Evolutionary conservation across 2,329 filamentous ascomycete species (phyloP).

Genomic region (Fusarium sp.): DNA sequence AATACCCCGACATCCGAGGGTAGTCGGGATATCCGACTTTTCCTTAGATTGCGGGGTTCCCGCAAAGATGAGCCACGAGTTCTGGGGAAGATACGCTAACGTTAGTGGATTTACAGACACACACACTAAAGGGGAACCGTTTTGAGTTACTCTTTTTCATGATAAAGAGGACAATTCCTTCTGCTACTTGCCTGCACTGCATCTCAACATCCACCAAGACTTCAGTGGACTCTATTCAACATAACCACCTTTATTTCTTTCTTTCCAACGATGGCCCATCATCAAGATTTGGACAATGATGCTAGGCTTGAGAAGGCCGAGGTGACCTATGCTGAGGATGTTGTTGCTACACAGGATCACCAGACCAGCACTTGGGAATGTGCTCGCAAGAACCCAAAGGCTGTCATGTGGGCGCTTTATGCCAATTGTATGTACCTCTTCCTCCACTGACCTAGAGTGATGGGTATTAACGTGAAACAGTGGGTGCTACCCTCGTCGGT

Average conservation of each 20-base stretch:
- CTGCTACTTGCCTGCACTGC: not conserved
- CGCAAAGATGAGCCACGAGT: not conserved
- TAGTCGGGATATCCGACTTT: slow-evolving; percentile 8
- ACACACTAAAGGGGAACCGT: not conserved
- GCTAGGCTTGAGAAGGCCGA: slow-evolving; percentile 12
- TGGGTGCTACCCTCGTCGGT: slow-evolving; percentile 10
- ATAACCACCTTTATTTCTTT: not conserved
- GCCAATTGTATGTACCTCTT: not conserved
- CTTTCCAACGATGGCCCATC: not conserved
- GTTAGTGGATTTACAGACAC: not conserved
- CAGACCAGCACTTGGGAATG: slow-evolving; percentile 6
- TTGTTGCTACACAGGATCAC: slow-evolving; percentile 3
- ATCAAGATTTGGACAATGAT: not conserved
- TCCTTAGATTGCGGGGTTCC: not conserved
- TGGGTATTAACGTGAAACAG: not conserved
- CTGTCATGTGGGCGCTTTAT: slow-evolving; percentile 4
- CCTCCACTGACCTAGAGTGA: accelerated
- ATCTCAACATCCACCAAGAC: slow-evolving; percentile 9
- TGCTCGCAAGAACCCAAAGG: slow-evolving; percentile 19
- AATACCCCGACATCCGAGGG: not conserved
- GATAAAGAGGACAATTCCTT: not conserved
- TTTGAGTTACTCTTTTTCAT: not conserved
- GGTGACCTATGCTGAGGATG: not conserved
- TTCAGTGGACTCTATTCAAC: slow-evolving; percentile 6
- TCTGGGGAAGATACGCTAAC: not conserved